Evolutionary conservation across 2,329 filamentous ascomycete genomes (phyloP), one percentile per base, ranked within the genome.

Genomic region (Neonectria hederae): DNA sequence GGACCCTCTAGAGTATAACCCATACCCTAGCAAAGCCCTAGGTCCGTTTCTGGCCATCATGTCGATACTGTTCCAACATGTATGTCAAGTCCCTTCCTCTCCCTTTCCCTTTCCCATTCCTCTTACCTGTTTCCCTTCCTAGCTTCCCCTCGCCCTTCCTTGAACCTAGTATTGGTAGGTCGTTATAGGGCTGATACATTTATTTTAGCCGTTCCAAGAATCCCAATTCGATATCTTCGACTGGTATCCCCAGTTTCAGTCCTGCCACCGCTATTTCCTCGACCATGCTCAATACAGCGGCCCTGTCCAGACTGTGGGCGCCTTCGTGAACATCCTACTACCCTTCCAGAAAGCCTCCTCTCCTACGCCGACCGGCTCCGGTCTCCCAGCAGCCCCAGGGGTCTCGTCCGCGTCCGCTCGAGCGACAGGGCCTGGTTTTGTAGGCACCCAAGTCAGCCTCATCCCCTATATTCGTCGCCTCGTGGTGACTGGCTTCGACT

Each of bases 241-340:
- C 65, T 98, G 96, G 96, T 92, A 97, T 77, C 92, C 93, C 10
- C 91, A 92, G 64, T 97, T 97, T 78, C 91, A 96, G 79, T 94
- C 89, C 69, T 99, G 96, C 80, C 89, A 95, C 70, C 88, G 89
- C 62, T 97, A 95, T 82, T 99, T 98, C 76, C 83, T 98, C 74
- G 93, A 97, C 74, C 90, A 95, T 75, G 93, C 94, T 7, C 95
- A 98, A 77, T 90, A 97, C 78, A 91, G 89, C 68, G 87, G 85
- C 19, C 87, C 90, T 10, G 93, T 97, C 14, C 94, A 97, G 80
- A 93, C 94, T 9, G 87, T 97, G 52, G 94, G 94, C 21, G 91
- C 94, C 7, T 94, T 96, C 78, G 83, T 97, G 81, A 98, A 98
- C 79, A 97, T 98, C 76, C 89, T 89, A 66, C 86, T 98, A 0